Evolutionary conservation across 2,329 filamentous ascomycete species (phyloP).

Genomic region (Aspergillus quadricinctus): DNA sequence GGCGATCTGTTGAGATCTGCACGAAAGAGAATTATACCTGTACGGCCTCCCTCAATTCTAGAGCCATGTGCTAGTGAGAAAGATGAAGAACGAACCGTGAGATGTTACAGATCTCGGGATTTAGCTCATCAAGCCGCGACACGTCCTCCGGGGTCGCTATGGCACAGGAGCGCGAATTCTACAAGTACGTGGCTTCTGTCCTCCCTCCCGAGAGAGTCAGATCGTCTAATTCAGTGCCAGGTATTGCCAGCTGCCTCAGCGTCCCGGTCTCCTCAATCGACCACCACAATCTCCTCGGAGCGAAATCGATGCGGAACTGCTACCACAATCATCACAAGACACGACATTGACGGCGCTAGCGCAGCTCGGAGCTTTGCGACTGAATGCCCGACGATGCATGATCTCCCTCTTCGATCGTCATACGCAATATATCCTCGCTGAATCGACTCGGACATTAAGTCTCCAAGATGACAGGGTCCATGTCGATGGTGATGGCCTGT

Average conservation of each 20-base stretch:
- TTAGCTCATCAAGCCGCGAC: background rate
- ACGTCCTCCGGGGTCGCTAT: background rate
- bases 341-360: slow-evolving; percentile 47
- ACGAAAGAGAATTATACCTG: background rate
- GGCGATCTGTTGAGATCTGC: background rate
- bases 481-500: slow-evolving; percentile 20
- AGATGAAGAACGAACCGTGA: background rate
- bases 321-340: slow-evolving; percentile 27
- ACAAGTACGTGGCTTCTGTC: slow-evolving; percentile 10
- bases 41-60: background rate
- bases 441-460: slow-evolving; percentile 44
- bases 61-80: background rate
- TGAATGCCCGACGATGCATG: slow-evolving; percentile 42
- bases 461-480: slow-evolving; percentile 24
- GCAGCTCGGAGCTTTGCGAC: slow-evolving; percentile 45
- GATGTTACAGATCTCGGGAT: background rate
- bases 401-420: slow-evolving; percentile 51
- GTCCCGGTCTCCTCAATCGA: slow-evolving; percentile 14
- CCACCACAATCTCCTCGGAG: slow-evolving; percentile 6
- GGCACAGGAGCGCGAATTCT: slow-evolving; percentile 21
- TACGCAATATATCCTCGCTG: slow-evolving; percentile 49
- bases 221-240: slow-evolving; percentile 16
- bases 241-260: slow-evolving; percentile 15
- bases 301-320: background rate
- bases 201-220: background rate